Evolutionary conservation across 441 rosid species (phyloP), one percentile per base, ranked within the genome.

Genomic region (Croton setiger): DNA sequence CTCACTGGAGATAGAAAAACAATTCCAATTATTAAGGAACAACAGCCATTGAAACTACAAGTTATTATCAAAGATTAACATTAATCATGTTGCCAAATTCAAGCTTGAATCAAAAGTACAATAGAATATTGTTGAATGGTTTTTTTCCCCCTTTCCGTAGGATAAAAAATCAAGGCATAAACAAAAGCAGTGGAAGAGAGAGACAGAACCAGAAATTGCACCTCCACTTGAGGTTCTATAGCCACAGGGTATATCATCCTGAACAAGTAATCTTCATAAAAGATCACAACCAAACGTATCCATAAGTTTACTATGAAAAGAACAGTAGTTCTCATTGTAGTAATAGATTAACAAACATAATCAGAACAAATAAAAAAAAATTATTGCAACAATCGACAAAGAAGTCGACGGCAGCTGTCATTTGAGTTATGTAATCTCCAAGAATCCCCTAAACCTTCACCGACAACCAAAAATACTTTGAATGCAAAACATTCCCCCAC

Each of bases 1-100:
- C 47, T 78, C 86, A 76, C 93, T 83, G 86, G 78, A 76, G 51
- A 3, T 56, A 61, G 64, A 63, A 65, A 72, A 74, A 0, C 2
- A 45, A 31, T 8, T 55, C 14, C 43, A 45, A 63, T 66, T 67
- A 75, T 69, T 69, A 0, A 37, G 33, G 44, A 33, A 5, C 8
- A 17, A 35, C 12, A 56, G 70, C 35, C 9, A 20, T 11, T 45
- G 60, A 58, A 53, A 65, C 27, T 3, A 43, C 51, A 15, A 57
- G 43, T 44, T 39, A 64, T 5, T 51, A 69, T 27, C 35, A 47
- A 52, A 70, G 56, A 7, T 52, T 39, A 5, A n/a, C 41, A 27
- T 27, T 27, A 27, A 27, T 27, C n/a, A 69, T 60, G 18, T 56
- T 49, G 10, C 11, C 59, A 69, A 9, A 18, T 71, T 44, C 21